Base-by-base conservation (phyloP, 176 grass and related monocot species). In the Oryza coarctata region DNA sequence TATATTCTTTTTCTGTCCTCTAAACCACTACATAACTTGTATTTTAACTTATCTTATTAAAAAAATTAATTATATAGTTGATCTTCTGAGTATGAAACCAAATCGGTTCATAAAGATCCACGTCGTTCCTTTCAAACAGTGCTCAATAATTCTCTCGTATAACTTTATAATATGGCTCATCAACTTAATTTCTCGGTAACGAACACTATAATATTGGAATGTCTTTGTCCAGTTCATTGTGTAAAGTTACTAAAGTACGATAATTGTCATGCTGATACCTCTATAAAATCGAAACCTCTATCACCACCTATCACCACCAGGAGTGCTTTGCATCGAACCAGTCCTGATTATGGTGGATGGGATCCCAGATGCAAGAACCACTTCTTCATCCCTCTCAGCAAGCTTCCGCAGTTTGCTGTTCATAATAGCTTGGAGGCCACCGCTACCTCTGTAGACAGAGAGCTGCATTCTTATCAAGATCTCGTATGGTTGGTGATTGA, bases 381-480 rank as follows among this genome's bases (percentile, higher is more conserved):
- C 39, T 70, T 93, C 86, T 90, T 98, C 95, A 55, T 95, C 93
- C 69, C 65, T 89, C 69, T 95, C 90, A 23, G 95, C 92, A 75
- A 91, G 69, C 70, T 95, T 90, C 76, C 76, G 90, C 72, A 86
- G 72, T 41, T 95, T 98, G 70, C 85, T 76, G 70, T 88, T 95
- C 76, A 93, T 80, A 32, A 95, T 77, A 84, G 96, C 93, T 95
- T 98, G 92, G 41, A 95, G 49, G 49, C 96, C 88, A 52, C 90
- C 67, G 3, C 86, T 98, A 60, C 82, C 90, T 89, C 91, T 95
- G 85, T 95, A 98, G 50, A 90, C 91, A 72, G 80, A 78, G 68
- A 95, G 80, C 90, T 98, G 93, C 68, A 91, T 41, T 84, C 85
- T 93, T 87, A 91, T 88, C 86, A 93, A 98, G 88, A 88, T 82